These are phyloP conservation scores for Xanthoconium stramineum DNA, from an alignment of 768 basidiomycete species.

Conservation along the genomic window DNA sequence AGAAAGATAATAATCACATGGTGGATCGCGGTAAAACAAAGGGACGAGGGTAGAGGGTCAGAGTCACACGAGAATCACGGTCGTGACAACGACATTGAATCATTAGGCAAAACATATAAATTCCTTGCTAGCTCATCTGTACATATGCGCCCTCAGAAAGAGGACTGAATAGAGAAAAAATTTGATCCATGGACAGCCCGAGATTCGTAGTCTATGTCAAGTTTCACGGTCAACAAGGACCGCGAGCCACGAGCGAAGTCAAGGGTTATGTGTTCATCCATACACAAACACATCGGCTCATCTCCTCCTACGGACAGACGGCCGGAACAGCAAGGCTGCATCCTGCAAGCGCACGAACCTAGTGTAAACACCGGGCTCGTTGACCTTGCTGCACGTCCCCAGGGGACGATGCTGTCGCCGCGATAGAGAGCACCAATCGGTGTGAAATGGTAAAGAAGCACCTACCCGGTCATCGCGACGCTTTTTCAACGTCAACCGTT, in stretches of 20 bases:
- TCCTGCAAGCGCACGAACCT: too few relatives aligned
- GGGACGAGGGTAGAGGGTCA: too few relatives aligned
- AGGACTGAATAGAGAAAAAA: too few relatives aligned
- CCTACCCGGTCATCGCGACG: slow-evolving; percentile 29
- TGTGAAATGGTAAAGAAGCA: not conserved
- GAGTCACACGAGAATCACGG: too few relatives aligned
- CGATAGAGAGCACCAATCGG: slow-evolving; percentile 21
- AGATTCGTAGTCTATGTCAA: slow-evolving; percentile 38
- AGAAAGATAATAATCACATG: too few relatives aligned
- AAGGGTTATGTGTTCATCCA: slow-evolving; percentile 13
- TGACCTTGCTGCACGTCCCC: slow-evolving; percentile 10
- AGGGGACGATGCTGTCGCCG: slow-evolving; percentile 10
- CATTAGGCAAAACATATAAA: too few relatives aligned
- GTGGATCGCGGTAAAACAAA: too few relatives aligned
- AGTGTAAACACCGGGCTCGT: not conserved
- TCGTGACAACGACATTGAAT: too few relatives aligned
- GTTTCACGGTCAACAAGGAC: slow-evolving; percentile 20
- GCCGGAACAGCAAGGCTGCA: too few relatives aligned
- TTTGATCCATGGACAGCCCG: too few relatives aligned
- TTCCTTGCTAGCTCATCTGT: too few relatives aligned
- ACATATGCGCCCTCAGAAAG: too few relatives aligned
- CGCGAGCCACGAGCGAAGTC: slow-evolving; percentile 28
- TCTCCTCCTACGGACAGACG: slow-evolving; percentile 18
- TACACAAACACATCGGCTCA: not conserved
- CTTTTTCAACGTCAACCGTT: slow-evolving; percentile 25